A percentile compares a stretch with the other conserved stretches of the same genome.
Conservation (phyloP, 2,329 filamentous ascomycete species). For the Chrysosporium queenslandicum region DNA sequence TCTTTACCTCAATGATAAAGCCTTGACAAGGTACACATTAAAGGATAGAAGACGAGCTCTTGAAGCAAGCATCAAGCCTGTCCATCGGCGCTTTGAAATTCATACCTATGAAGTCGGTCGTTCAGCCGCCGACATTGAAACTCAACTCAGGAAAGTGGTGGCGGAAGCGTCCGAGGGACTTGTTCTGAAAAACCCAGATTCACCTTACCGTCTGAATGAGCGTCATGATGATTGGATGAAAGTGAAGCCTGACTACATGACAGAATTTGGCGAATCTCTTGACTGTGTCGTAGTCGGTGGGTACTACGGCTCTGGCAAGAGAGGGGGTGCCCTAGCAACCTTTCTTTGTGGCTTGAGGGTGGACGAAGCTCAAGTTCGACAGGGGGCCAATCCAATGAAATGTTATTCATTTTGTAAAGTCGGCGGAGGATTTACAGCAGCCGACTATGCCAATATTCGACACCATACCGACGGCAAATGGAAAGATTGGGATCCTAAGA, state of each 20-base stretch:
- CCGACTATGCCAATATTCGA: conserved; percentile 73
- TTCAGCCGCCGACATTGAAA: conserved; percentile 63
- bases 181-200: conserved; percentile 86
- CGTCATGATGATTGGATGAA: conserved; percentile 97
- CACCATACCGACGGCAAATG: conserved; percentile 87
- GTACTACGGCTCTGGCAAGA: conserved; percentile 78
- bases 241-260: conserved; percentile 98
- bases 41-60: conserved; percentile 70
- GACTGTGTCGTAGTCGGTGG: conserved; percentile 85
- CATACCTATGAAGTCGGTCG: conserved; percentile 61
- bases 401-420: conserved; percentile 96
- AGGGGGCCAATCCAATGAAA: conserved; percentile 53
- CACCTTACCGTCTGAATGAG: conserved; percentile 74
- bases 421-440: conserved; percentile 77
- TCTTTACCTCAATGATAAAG: conserved; percentile 70
- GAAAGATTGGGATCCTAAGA: conserved; percentile 69
- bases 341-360: conserved; percentile 83
- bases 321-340: conserved; percentile 72
- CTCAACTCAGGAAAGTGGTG: conserved; percentile 68
- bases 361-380: conserved; percentile 55
- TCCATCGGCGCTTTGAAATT: conserved; percentile 70
- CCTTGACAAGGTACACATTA: conserved; percentile 72
- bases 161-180: conserved; percentile 81
- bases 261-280: conserved; percentile 83
- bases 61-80: conserved; percentile 56